Base-by-base conservation (phyloP, 2,329 filamentous ascomycete genomes). In the Colletotrichum sp. region DNA sequence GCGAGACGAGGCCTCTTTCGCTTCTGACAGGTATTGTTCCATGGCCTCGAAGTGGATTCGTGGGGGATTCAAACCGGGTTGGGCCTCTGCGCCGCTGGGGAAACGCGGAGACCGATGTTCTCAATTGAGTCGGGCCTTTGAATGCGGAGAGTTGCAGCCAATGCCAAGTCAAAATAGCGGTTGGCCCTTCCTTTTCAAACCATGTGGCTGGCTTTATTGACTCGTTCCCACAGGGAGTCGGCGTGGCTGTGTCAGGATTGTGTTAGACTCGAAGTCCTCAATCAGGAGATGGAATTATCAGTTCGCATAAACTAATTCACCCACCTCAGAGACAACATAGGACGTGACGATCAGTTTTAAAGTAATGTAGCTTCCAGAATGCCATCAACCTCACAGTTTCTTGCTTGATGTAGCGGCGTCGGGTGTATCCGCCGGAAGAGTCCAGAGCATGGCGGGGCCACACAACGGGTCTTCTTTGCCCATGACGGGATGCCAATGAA, bases 151-250 rank as follows among this genome's bases (percentile, higher is more conserved):
- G n/a, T 52, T 5, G 4, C 44, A 52, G 4, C n/a, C 44, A 52
- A 22, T 52, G n/a, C 44, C 44, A 52, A 52, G 44, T 52, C 0
- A 52, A 2, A 22, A 22, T 0, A 0, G 44, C 44, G 44, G 44
- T 22, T 52, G 44, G n/a, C 44, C 44, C 44, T 52, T 52, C n/a
- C 44, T 52, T n/a, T 52, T 52, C 10, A 1, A 52, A 1, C 0
- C 6, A 0, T 1, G n/a, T 22, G 44, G 44, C 44, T 52, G n/a
- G 44, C 0, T 22, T 22, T 0, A 2, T 52, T 22, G 44, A 52
- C 44, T 52, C 44, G 44, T 52, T 52, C n/a, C 44, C 8, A 8
- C n/a, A 22, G n/a, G 0, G n/a, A 48, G 44, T 0, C 0, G 44
- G 10, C 44, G 44, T 22, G 44, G n/a, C n/a, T 52, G 44, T 22